A percentile compares a stretch with the other conserved stretches of the same genome.
These are phyloP conservation scores for Rhodomyrtus tomentosa DNA, from an alignment of 345 rosid genomes.

Conservation along the genomic window DNA sequence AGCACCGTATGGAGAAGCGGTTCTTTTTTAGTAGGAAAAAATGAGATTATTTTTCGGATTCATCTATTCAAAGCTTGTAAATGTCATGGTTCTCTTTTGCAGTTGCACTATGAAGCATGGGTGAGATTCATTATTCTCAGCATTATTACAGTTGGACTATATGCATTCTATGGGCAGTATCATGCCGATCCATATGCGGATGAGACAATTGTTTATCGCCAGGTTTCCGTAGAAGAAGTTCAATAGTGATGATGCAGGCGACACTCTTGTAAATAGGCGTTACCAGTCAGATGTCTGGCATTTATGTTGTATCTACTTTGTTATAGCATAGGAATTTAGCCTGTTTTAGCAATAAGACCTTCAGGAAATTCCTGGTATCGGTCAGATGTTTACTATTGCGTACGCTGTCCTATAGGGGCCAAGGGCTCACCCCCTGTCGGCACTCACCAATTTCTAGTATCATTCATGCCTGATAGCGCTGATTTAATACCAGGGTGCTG, in stretches of 20 bases:
- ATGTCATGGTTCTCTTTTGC: slow-evolving; percentile 5
- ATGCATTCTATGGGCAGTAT: slow-evolving; percentile 80
- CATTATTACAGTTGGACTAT: slow-evolving; percentile 40
- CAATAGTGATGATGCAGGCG: neutral
- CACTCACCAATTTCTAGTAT: neutral
- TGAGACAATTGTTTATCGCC: slow-evolving; percentile 37
- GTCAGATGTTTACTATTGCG: neutral
- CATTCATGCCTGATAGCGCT: neutral
- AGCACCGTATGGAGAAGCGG: neutral
- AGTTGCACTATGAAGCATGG: slow-evolving; percentile 96
- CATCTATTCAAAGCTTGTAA: neutral
- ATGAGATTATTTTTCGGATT: neutral
- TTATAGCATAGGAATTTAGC: neutral
- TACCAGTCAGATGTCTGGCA: neutral
- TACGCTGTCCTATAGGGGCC: neutral
- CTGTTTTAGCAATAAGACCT: neutral
- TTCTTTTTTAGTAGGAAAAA: neutral
- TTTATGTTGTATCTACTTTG: neutral
- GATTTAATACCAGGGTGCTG: neutral
- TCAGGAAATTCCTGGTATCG: neutral
- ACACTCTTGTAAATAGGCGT: neutral
- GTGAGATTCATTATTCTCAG: slow-evolving; percentile 65
- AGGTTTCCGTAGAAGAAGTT: slow-evolving; percentile 31
- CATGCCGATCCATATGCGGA: slow-evolving; percentile 56
- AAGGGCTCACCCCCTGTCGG: neutral